Evolutionary conservation across 2,329 filamentous ascomycete genomes (phyloP).

Genomic region (Curvularia sp.): DNA sequence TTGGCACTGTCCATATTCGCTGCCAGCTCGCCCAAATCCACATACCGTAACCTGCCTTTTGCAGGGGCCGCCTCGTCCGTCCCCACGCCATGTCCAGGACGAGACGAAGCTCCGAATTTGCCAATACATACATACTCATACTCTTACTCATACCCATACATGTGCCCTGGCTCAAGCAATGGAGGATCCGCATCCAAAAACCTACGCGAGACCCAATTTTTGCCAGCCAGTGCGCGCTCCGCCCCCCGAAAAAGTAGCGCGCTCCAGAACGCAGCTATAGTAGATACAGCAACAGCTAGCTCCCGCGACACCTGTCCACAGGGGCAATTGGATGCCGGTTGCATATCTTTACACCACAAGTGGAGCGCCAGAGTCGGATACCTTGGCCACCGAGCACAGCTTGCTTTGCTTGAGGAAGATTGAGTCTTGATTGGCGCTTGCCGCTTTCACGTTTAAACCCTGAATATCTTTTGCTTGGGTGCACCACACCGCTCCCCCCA

Average conservation of each 20-base stretch:
- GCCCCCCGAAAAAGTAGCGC: conserved; percentile 17
- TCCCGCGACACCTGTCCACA: conserved; percentile 33
- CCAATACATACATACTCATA: conserved; percentile 21
- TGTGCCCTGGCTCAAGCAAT: too few species aligned
- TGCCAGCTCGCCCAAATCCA: conserved; percentile 54
- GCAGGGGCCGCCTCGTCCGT: neutral
- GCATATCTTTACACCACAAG: conserved; percentile 1
- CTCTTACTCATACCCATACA: conserved; percentile 5
- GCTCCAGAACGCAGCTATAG: conserved; percentile 31
- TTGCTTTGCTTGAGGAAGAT: conserved; percentile 8
- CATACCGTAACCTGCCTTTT: neutral
- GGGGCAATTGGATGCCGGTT: conserved; percentile 7
- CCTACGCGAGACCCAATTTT: conserved; percentile 29
- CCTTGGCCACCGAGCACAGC: conserved; percentile 10
- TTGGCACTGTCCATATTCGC: conserved; percentile 25
- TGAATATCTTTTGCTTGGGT: conserved; percentile 30
- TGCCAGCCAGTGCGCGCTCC: neutral
- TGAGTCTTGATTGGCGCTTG: conserved; percentile 33
- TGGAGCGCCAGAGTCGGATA: neutral
- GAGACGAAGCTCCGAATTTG: too few species aligned
- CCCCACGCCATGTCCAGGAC: neutral
- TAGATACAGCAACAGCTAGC: conserved; percentile 24
- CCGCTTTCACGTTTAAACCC: conserved; percentile 34
- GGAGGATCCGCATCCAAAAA: neutral
- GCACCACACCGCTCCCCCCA: conserved; percentile 41